Evolutionary conservation across 2,329 filamentous ascomycete species (phyloP).

Genomic region (Hypoxylon sp.): DNA sequence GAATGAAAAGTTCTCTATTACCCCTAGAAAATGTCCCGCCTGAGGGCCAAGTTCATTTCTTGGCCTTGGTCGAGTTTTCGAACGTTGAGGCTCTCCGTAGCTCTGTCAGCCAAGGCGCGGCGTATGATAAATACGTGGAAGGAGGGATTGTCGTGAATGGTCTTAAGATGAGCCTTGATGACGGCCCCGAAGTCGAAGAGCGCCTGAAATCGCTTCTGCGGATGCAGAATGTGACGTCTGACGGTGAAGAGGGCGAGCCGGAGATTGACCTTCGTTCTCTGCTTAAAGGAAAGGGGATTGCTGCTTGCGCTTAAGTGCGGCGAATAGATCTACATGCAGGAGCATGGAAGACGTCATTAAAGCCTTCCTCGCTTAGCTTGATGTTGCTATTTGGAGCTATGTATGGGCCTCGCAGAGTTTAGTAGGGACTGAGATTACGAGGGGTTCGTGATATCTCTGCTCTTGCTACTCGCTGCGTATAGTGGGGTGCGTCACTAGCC

Average conservation of each 20-base stretch:
- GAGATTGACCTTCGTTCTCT: conserved; percentile 39
- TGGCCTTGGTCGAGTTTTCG: conserved; percentile 28
- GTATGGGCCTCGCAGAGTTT: neutral
- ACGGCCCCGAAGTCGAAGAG: conserved; percentile 44
- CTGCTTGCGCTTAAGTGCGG: neutral
- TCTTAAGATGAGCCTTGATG: conserved; percentile 47
- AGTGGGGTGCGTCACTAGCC: neutral
- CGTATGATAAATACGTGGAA: conserved; percentile 47
- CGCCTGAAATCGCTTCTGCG: conserved; percentile 43
- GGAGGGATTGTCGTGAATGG: conserved; percentile 45
- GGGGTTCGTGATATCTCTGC: neutral
- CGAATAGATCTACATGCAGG: neutral
- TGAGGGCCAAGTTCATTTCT: conserved; percentile 40
- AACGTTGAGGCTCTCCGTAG: conserved; percentile 29
- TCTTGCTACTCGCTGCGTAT: neutral
- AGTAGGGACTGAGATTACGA: neutral
- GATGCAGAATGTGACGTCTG: conserved; percentile 11
- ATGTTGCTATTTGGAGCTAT: neutral
- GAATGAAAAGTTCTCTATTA: conserved; percentile 49
- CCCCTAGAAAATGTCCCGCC: conserved; percentile 47
- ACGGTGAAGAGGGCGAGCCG: conserved; percentile 4
- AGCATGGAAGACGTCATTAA: neutral
- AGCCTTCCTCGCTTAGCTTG: neutral
- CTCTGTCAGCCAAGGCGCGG: conserved; percentile 20
- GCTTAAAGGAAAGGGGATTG: conserved; percentile 42